Evolutionary conservation across 2,329 filamentous ascomycete species (phyloP).

Genomic region (Colletotrichum brevisporum): DNA sequence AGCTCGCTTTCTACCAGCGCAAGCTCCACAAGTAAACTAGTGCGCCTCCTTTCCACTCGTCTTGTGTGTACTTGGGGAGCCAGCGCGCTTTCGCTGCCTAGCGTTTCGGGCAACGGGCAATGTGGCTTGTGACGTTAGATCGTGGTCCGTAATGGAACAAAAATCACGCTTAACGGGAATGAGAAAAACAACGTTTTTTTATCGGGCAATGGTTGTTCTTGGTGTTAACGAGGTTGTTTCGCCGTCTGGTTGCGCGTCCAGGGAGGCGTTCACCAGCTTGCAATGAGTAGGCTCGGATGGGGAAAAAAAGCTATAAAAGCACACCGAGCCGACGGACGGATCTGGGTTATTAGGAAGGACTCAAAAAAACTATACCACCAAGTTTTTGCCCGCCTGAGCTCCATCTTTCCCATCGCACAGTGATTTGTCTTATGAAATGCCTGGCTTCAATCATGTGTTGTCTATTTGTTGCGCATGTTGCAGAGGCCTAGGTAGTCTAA

Average conservation of each 20-base stretch:
- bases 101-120: background rate
- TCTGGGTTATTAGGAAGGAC: conserved; percentile 41
- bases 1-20: conserved; percentile 99
- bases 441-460: background rate
- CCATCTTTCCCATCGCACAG: background rate
- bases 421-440: background rate
- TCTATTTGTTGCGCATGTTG: background rate
- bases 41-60: conserved; percentile 14
- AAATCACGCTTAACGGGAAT: conserved; percentile 39
- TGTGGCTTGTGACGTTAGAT: conserved; percentile 22
- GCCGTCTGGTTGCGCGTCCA: conserved; percentile 35
- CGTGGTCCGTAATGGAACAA: background rate
- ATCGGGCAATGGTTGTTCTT: conserved; percentile 41
- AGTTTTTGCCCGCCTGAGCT: conserved; percentile 39
- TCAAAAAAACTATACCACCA: conserved; percentile 42
- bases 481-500: too few species aligned
- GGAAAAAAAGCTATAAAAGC: conserved; percentile 20
- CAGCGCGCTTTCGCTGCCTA: background rate
- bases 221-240: conserved; percentile 41
- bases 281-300: conserved; percentile 30
- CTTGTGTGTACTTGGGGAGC: background rate
- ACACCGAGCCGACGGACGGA: conserved; percentile 37
- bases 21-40: conserved; percentile 94
- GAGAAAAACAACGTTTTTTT: conserved; percentile 39
- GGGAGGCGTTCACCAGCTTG: conserved; percentile 33